phyloP scores from a whole-genome alignment of 768 basidiomycete genomes.

The Chalciporus piperatus region DNA sequence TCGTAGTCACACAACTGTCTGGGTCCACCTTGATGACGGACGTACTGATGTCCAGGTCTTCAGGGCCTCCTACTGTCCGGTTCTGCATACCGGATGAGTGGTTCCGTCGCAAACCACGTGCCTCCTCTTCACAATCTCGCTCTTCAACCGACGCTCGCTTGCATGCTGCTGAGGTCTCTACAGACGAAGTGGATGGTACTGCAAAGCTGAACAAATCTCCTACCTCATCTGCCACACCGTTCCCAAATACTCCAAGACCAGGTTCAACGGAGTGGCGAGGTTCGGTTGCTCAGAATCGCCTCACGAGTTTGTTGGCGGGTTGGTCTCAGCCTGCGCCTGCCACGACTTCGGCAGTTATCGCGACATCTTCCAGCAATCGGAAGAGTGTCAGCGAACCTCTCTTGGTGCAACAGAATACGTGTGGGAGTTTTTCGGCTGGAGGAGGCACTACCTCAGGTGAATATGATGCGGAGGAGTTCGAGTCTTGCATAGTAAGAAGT shows the following conservation, averaged over 20 bases:
- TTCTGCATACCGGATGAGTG: constrained; percentile 78
- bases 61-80: constrained; percentile 36
- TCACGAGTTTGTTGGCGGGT: constrained; percentile 65
- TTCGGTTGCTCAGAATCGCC: constrained; percentile 53
- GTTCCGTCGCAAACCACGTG: constrained; percentile 67
- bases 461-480: constrained; percentile 49
- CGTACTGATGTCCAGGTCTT: constrained; percentile 7
- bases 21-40: constrained; percentile 15
- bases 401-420: constrained; percentile 48
- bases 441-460: constrained; percentile 34
- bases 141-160: constrained; percentile 47
- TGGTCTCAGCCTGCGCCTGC: constrained; percentile 55
- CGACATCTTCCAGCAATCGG: constrained; percentile 37
- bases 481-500: constrained; percentile 64
- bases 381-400: constrained; percentile 74
- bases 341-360: constrained; percentile 28
- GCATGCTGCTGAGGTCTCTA: constrained; percentile 13
- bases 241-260: constrained; percentile 16
- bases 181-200: constrained; percentile 54
- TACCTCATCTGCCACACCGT: constrained; percentile 22
- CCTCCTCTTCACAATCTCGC: constrained; percentile 44
- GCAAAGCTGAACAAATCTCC: constrained; percentile 48
- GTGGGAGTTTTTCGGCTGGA: constrained; percentile 25
- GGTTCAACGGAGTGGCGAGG: constrained; percentile 48
- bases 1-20: constrained; percentile 19